Evolutionary conservation across 2,329 filamentous ascomycete genomes (phyloP), one percentile per base, ranked within the genome.

Genomic region (Tolypocladium album): DNA sequence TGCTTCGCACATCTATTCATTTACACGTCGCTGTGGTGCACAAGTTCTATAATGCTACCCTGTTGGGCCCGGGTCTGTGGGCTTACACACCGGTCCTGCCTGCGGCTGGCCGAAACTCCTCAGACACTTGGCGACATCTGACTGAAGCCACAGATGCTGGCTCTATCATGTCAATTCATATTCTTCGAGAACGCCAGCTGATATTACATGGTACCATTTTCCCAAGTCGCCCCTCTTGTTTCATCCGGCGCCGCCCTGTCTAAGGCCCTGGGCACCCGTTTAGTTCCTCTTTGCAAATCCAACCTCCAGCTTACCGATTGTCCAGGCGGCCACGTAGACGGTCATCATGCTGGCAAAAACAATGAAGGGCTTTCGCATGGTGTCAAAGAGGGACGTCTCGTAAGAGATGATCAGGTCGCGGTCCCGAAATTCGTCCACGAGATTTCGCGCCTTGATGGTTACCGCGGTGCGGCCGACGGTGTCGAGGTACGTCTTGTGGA

Each of bases 401-500:
- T 99, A 99, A 2, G 89, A 88, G 58, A 97, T 88, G 67, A 96
- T 79, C 27, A 97, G 74, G 64, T 94, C 87, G 39, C 89, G 86
- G 69, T 92, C 91, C 59, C 92, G 84, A 69, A 92, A 85, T 66
- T 97, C 94, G 67, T 99, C 94, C 1, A 95, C 90, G 58, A 97
- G 78, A 72, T 97, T 97, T 67, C 86, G 82, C 9, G 91, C 90
- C 63, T 88, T 89, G 68, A 99, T 81, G 57, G 83, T 87, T 62
- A 99, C 80, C 0, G 87, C 83, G 0, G 93, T 95, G 64, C 94
- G 89, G 62, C 94, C 94, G 39, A 93, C 69, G 0, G 94, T 97
- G 74, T 99, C 94, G 77, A 99, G 88, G 76, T 92, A 99, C 0
- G 92, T 97, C 74, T 87, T 88, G 76, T 94, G 85, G n/a, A 88